Conservation (phyloP, 192 early-diverging fungal genomes). For the Coemansia sp. region DNA sequence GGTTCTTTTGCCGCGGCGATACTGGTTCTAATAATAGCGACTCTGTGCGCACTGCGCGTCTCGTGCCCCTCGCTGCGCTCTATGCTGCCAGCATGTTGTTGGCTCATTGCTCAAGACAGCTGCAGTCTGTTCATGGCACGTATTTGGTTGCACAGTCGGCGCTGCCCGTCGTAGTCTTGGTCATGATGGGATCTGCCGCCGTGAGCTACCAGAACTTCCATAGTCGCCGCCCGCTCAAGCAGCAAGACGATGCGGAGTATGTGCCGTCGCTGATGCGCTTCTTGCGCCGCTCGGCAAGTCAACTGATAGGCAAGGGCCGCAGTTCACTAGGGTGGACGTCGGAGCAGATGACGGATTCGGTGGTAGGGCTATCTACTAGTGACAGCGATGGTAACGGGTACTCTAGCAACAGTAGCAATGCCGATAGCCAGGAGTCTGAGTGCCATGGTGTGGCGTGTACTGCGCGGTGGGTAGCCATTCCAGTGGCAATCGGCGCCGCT, state of each 20-base stretch:
- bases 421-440: neutral
- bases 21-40: neutral
- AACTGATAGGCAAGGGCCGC: neutral
- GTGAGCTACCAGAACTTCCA: neutral
- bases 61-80: constrained; percentile 31
- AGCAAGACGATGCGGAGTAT: neutral
- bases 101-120: constrained; percentile 16
- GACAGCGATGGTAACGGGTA: neutral
- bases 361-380: neutral
- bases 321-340: neutral
- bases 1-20: constrained; percentile 16
- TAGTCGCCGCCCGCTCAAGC: neutral
- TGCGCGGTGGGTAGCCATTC: neutral
- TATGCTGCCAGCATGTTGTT: constrained; percentile 15
- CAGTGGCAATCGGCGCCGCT: neutral
- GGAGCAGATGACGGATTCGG: neutral
- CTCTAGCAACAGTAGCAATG: neutral
- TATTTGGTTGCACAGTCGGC: constrained; percentile 24
- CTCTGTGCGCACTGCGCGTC: constrained; percentile 15
- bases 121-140: constrained; percentile 33
- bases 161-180: constrained; percentile 23
- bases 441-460: neutral
- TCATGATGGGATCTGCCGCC: constrained; percentile 3
- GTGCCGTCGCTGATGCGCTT: neutral
- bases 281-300: neutral